Evolutionary conservation across 2,329 filamentous ascomycete species (phyloP), one percentile per base, ranked within the genome.

Genomic region (Beauveria medogensis): DNA sequence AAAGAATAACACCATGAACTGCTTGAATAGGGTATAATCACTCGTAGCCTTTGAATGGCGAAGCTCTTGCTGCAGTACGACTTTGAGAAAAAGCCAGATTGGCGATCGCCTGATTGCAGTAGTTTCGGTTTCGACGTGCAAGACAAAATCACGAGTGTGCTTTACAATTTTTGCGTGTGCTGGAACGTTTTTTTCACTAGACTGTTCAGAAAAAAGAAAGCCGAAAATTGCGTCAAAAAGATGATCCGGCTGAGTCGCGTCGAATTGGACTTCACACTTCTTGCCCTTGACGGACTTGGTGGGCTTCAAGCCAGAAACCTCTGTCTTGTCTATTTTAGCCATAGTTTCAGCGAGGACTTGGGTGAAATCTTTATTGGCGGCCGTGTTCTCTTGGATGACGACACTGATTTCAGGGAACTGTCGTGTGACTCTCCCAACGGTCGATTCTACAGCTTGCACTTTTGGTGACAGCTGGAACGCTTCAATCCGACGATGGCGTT

Each of bases 11-110:
- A 77, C 51, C 76, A 84, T 81, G 64, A 80, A 80, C 0, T 66
- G 62, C 61, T 86, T 86, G 70, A 84, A 86, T 0, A 69, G 58
- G 2, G 20, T 26, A 3, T 28, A 2, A 16, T 54, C 46, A 30
- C 63, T 16, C 0, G 34, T 3, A 0, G 16, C 24, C 12, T 24
- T 26, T 8, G 51, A 12, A 14, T 30, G 7, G 12, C 60, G 50
- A n/a, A 69, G 61, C 12, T 64, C 44, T 2, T 69, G 59, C 61
- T 84, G 80, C 3, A 82, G 61, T 0, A 73, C 66, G 1, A 83
- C 80, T 2, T 81, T 77, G 3, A 85, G 52, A 0, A 84, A 67
- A 0, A 85, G 69, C 81, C 81, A 86, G 0, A 79, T 63, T 0
- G 81, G 71, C 16, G 81, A 83, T 48, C 77, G 69, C 22, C 78